Percentiles rank a stretch among this genome's conserved stretches.
Conservation (phyloP, 2,329 filamentous ascomycete genomes). For the Dactylellina sp. region DNA sequence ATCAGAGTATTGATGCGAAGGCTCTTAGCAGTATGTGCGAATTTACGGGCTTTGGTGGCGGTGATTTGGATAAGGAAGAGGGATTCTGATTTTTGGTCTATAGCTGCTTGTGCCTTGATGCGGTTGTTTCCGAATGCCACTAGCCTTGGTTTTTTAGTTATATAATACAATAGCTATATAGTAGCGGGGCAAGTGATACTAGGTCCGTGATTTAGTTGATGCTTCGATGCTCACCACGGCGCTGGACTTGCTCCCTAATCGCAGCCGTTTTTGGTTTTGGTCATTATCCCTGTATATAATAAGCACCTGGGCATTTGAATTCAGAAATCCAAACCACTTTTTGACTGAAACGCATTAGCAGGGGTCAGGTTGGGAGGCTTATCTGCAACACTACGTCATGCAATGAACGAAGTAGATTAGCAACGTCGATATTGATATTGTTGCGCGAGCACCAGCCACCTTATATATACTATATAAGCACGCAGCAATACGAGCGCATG, state of each 20-base stretch:
- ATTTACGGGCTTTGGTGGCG: conserved; percentile 40
- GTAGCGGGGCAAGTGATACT: not conserved
- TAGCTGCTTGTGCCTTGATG: not conserved
- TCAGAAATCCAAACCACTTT: not conserved
- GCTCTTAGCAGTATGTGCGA: conserved; percentile 50
- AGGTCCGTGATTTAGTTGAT: not conserved
- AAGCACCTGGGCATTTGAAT: too few species aligned
- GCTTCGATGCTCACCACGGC: not conserved
- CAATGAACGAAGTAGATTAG: not conserved
- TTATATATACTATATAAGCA: not conserved
- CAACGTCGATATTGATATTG: not conserved
- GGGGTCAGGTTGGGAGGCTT: too few species aligned
- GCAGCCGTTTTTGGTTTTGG: too few species aligned
- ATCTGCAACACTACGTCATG: conserved; percentile 21
- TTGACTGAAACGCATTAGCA: conserved; percentile 8
- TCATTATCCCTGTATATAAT: too few species aligned
- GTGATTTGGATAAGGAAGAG: conserved; percentile 32
- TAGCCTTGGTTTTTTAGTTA: not conserved
- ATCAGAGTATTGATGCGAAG: conserved; percentile 49
- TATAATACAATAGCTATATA: not conserved
- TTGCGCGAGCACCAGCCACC: not conserved
- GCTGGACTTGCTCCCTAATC: too few species aligned
- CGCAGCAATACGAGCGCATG: too few species aligned
- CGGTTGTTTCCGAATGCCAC: too few species aligned
- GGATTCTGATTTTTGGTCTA: conserved; percentile 17